These are phyloP conservation scores for Pseudogymnoascus sp. DNA, from an alignment of 2,329 filamentous ascomycete species.

Conservation along the genomic window DNA sequence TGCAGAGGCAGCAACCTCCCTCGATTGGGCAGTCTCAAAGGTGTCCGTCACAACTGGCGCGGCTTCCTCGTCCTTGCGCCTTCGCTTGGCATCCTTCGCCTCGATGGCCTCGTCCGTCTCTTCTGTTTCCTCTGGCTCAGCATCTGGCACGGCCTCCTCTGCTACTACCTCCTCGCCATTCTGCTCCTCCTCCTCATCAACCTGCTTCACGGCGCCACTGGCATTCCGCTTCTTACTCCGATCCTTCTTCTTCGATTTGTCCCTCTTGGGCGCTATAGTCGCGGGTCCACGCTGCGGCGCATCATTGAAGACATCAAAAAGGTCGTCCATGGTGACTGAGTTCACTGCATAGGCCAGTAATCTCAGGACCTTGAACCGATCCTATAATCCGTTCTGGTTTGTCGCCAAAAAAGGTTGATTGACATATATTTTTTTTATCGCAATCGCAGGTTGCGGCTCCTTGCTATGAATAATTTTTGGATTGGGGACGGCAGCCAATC, in stretches of 20 bases:
- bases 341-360: conserved; percentile 7
- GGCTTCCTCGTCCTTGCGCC: conserved; percentile 54
- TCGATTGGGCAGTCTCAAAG: conserved; percentile 89
- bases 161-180: conserved; percentile 59
- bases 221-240: conserved; percentile 79
- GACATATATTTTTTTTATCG: conserved; percentile 7
- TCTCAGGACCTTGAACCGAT: conserved; percentile 4
- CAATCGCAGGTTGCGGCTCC: conserved; percentile 11
- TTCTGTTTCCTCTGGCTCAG: conserved; percentile 27
- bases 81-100: conserved; percentile 48
- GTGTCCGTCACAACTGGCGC: conserved; percentile 81
- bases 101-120: conserved; percentile 35
- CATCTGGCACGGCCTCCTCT: conserved; percentile 15
- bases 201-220: conserved; percentile 64
- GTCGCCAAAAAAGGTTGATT: background rate
- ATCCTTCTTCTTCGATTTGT: conserved; percentile 43
- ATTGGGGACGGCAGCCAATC: conserved; percentile 4
- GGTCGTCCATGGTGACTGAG: conserved; percentile 54
- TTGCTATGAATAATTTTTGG: conserved; percentile 10
- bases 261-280: conserved; percentile 29
- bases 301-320: conserved; percentile 77
- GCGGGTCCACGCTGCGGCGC: conserved; percentile 40
- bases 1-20: conserved; percentile 64
- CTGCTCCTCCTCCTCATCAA: conserved; percentile 33
- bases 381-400: conserved; percentile 7